These are phyloP conservation scores for Agrocybe pediades DNA, from an alignment of 768 basidiomycete genomes.

Conservation along the genomic window DNA sequence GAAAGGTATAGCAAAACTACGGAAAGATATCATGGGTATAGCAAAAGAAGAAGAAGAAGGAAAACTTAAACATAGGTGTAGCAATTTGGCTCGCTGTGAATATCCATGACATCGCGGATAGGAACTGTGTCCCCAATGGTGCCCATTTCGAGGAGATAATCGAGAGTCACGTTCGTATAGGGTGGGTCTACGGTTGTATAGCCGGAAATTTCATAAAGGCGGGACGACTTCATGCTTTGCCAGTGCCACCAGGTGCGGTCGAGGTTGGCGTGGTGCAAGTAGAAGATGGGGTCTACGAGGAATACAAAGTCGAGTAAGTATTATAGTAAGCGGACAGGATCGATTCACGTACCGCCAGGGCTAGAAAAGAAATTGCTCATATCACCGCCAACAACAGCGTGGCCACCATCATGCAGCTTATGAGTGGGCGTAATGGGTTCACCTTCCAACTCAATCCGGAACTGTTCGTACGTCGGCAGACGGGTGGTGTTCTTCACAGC, in stretches of 20 bases:
- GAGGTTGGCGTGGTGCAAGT: conserved; percentile 40
- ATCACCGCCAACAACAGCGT: conserved; percentile 34
- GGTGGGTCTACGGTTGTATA: conserved; percentile 26
- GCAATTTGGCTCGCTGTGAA: conserved; percentile 27
- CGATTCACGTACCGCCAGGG: conserved; percentile 38
- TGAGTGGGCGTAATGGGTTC: conserved; percentile 20
- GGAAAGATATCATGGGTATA: no score
- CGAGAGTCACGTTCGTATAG: conserved; percentile 33
- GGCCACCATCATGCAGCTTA: conserved; percentile 36
- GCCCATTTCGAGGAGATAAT: conserved; percentile 30
- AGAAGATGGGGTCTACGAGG: conserved; percentile 42
- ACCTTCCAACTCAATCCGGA: conserved; percentile 39
- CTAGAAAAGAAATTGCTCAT: conserved; percentile 38
- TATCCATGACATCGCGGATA: conserved; percentile 35
- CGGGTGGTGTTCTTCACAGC: conserved; percentile 22
- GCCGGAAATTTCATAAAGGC: conserved; percentile 36
- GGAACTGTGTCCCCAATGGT: conserved; percentile 26
- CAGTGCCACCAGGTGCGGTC: conserved; percentile 44
- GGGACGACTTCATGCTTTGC: conserved; percentile 26
- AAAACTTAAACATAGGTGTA: conserved; percentile 21
- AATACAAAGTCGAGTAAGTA: no score
- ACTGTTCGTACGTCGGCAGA: conserved; percentile 30
- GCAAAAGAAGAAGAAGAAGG: background rate
- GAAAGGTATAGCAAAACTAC: no score
- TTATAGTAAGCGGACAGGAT: no score